A percentile compares a stretch with the other conserved stretches of the same genome.
Evolutionary conservation across 2,329 filamentous ascomycete species (phyloP).

Genomic region (Cercospora zeae-maydis): DNA sequence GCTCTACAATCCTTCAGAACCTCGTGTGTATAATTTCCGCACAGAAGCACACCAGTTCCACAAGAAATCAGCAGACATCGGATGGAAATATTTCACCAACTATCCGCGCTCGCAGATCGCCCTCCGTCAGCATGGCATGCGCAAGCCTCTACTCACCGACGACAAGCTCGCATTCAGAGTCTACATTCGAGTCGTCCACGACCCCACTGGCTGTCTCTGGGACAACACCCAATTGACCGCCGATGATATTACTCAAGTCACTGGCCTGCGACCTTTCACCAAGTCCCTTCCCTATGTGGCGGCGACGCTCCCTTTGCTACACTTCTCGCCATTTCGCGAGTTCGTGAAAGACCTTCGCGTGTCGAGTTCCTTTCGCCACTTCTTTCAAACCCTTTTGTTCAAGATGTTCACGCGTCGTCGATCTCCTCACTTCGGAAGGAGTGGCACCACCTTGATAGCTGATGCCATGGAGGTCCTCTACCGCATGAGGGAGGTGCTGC

Average conservation of each 20-base stretch:
- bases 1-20: constrained; percentile 61
- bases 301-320: constrained; percentile 56
- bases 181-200: constrained; percentile 59
- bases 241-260: constrained; percentile 49
- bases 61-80: constrained; percentile 57
- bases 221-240: constrained; percentile 44
- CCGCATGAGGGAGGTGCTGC: constrained; percentile 13
- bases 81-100: constrained; percentile 59
- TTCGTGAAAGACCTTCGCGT: constrained; percentile 48
- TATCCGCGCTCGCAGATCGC: constrained; percentile 58
- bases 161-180: constrained; percentile 61
- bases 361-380: constrained; percentile 4
- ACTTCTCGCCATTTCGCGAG: constrained; percentile 57
- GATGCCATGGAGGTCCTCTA: constrained; percentile 30
- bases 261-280: constrained; percentile 52
- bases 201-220: constrained; percentile 59
- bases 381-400: constrained; percentile 27
- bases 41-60: constrained; percentile 59
- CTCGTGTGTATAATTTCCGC: constrained; percentile 55
- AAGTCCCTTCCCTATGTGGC: constrained; percentile 40
- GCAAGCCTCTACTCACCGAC: constrained; percentile 56
- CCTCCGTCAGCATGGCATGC: constrained; percentile 54
- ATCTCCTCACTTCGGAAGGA: constrained; percentile 20
- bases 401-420: constrained; percentile 31
- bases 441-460: constrained; percentile 3